These are phyloP conservation scores for Dimargaris cristalligena DNA, from an alignment of 192 early-diverging fungal species.

Conservation along the genomic window DNA sequence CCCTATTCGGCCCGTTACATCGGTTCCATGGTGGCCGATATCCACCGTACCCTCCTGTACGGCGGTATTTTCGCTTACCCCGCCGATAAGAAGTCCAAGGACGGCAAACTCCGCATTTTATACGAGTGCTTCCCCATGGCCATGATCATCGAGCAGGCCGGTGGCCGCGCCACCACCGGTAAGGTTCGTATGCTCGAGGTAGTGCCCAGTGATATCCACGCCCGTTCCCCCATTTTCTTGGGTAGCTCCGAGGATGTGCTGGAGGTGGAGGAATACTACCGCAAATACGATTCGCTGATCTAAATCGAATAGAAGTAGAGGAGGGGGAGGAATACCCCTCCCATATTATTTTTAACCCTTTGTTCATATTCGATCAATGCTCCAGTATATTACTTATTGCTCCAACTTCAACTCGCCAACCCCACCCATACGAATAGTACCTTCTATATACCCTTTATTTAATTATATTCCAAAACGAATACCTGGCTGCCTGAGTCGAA, in stretches of 20 bases:
- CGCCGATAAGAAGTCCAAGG: constrained; percentile 54
- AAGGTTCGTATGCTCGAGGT: constrained; percentile 66
- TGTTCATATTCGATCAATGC: too few relatives aligned
- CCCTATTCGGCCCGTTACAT: constrained; percentile 92
- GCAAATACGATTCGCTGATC: constrained; percentile 18
- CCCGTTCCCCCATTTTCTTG: constrained; percentile 77
- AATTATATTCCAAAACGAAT: too few relatives aligned
- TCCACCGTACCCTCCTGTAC: constrained; percentile 86
- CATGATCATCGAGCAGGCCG: constrained; percentile 84
- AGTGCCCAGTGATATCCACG: constrained; percentile 74
- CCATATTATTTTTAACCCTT: too few relatives aligned
- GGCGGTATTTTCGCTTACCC: constrained; percentile 87
- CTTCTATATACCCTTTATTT: too few relatives aligned
- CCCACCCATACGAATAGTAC: too few relatives aligned
- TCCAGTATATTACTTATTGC: too few relatives aligned
- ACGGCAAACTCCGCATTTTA: constrained; percentile 84
- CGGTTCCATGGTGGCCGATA: constrained; percentile 97
- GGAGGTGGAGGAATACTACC: constrained; percentile 60
- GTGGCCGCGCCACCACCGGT: constrained; percentile 82
- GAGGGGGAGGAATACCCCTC: too few relatives aligned
- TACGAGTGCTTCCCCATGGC: constrained; percentile 99
- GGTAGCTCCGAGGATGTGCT: constrained; percentile 82
- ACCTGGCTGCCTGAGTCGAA: too few relatives aligned
- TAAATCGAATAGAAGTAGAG: too few relatives aligned
- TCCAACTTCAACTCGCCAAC: too few relatives aligned